Base-by-base conservation (phyloP, 2,329 filamentous ascomycete genomes). In the Didymella sp. region DNA sequence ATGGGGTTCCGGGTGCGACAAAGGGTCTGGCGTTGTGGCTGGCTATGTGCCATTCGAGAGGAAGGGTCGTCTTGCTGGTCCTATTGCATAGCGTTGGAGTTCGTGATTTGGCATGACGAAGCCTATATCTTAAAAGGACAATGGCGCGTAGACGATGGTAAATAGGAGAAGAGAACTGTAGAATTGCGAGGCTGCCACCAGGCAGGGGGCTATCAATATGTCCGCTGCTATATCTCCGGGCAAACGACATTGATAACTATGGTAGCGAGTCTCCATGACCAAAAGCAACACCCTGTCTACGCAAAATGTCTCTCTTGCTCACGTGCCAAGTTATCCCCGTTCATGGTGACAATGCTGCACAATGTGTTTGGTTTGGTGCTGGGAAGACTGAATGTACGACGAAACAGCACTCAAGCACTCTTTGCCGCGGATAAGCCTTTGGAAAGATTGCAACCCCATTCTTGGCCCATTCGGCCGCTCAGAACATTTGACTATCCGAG, bases 381-480 rank as follows among this genome's bases (percentile, higher is more conserved):
- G n/a, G 24, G 19, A 38, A 2, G 8, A 2, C 43, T 31, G 38
- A 38, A 11, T 24, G 24, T 5, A 31, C 48, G 7, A 2, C 38
- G 48, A 57, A 48, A 52, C 49, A n/a, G 19, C 15, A 6, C n/a
- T 22, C 38, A 40, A 33, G 43, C 48, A 49, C 40, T 38, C 15
- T 19, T 40, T 52, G 54, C 31, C 21, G 19, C 27, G 22, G 33
- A 51, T 28, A 56, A 56, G 48, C 54, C 45, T 49, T 37, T 48
- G 28, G 35, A 44, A 31, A 17, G 35, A 43, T 24, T 30, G 15
- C 37, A 21, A 25, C 31, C 24, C 17, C 54, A 48, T 30, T n/a
- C 38, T 17, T n/a, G n/a, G 27, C 22, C 45, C 24, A 40, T 40
- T 44, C 21, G 24, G 4, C 17, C 30, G 7, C 19, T 25, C 17